phyloP scores from a whole-genome alignment of 352 stramenopile species.

The Pythium graminicola region DNA sequence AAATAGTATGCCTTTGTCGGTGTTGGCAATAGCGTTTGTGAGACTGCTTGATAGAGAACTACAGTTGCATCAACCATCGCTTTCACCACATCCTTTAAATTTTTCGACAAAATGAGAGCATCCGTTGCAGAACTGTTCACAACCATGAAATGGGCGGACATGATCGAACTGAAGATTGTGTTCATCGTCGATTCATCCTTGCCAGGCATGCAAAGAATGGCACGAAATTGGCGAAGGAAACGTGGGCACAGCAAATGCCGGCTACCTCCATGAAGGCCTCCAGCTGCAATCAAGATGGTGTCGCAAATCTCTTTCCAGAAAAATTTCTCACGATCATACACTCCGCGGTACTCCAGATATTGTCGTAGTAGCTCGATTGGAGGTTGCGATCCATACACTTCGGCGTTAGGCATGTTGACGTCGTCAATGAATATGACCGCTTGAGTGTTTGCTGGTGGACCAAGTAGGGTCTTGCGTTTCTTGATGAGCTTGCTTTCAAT shows the following conservation, averaged over 20 bases:
- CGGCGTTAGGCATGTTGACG: slow-evolving; percentile 91
- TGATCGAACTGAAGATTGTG: slow-evolving; percentile 87
- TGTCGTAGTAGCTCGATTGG: slow-evolving; percentile 93
- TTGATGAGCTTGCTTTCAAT: slow-evolving; percentile 93
- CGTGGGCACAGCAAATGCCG: slow-evolving; percentile 81
- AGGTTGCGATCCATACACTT: slow-evolving; percentile 92
- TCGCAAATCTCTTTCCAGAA: slow-evolving; percentile 91
- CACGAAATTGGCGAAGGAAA: slow-evolving; percentile 85
- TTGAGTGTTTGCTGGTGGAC: slow-evolving; percentile 76
- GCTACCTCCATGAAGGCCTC: slow-evolving; percentile 79
- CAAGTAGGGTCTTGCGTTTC: slow-evolving; percentile 92
- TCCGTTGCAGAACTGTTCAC: no score
- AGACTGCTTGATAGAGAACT: slow-evolving; percentile 81
- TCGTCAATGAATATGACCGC: slow-evolving; percentile 95
- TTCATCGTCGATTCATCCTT: slow-evolving; percentile 75
- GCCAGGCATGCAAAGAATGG: slow-evolving; percentile 89
- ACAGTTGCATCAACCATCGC: slow-evolving; percentile 87
- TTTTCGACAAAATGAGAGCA: no score
- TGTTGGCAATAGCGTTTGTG: slow-evolving; percentile 86
- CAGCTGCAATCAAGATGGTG: slow-evolving; percentile 74
- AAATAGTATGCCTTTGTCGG: slow-evolving; percentile 92
- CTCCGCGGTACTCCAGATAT: slow-evolving; percentile 93
- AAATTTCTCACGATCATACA: slow-evolving; percentile 93
- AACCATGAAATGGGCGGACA: slow-evolving; percentile 73
- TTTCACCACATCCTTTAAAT: slow-evolving; percentile 56